phyloP scores from a whole-genome alignment of 768 basidiomycete species.

The Mycena galericulata region DNA sequence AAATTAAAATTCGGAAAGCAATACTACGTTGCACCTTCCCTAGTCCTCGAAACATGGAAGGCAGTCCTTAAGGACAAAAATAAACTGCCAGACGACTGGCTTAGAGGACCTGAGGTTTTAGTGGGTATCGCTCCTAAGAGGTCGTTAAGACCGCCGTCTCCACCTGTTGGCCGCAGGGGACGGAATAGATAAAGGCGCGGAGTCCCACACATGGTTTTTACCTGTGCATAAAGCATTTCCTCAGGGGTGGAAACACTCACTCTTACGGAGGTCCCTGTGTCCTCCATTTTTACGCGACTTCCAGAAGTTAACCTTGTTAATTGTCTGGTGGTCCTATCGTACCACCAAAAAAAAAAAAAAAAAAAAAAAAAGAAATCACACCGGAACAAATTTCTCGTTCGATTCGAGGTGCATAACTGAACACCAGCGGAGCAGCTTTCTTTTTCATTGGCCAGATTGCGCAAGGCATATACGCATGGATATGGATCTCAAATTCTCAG shows the following conservation, averaged over 20 bases:
- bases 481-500: slow-evolving; percentile 4
- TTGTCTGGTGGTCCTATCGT: too few relatives aligned
- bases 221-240: too few relatives aligned
- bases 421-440: slow-evolving; percentile 1
- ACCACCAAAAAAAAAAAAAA: too few relatives aligned
- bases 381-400: background rate
- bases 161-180: too few relatives aligned
- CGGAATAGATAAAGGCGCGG: background rate
- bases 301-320: too few relatives aligned
- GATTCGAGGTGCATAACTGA: too few relatives aligned
- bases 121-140: background rate
- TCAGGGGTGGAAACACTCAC: too few relatives aligned
- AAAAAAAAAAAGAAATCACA: too few relatives aligned
- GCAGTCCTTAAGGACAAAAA: background rate
- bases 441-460: slow-evolving; percentile 4
- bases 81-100: background rate
- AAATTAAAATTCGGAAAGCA: background rate
- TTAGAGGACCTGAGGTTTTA: background rate
- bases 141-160: too few relatives aligned
- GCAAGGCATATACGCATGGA: slow-evolving; percentile 2
- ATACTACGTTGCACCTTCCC: background rate
- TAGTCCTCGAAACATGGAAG: background rate
- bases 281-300: too few relatives aligned
- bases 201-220: too few relatives aligned
- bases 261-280: too few relatives aligned